Evolutionary conservation across 768 basidiomycete genomes (phyloP), one percentile per base, ranked within the genome.

Genomic region (Termitomyces sp.): DNA sequence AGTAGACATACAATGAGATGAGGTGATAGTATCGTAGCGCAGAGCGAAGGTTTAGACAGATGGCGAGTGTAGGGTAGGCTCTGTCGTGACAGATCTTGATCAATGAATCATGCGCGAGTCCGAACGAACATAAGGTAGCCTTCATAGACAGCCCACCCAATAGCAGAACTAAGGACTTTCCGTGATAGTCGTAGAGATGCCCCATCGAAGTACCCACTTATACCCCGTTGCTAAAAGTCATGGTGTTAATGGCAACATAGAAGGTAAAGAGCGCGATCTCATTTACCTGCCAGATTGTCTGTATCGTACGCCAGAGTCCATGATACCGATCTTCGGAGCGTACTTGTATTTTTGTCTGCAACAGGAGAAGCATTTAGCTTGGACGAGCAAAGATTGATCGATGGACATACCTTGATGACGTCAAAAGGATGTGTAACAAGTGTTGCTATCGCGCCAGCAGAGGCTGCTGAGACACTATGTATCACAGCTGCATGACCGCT

Each of bases 111-210:
- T 25, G 40, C 7, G 40, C 7, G 52, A 51, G 56, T 71, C 66
- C 74, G 77, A 63, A 84, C 76, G 54, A 86, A 74, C 64, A 89
- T 80, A 27, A 91, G 71, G 22, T 86, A 68, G 39, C 85, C 86
- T 68, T 96, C 94, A 59, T 94, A 97, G 0, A 94, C 88, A 2
- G 84, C 89, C 94, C 94, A 97, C 3, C 86, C 92, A 56, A 97
- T 90, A 0, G 86, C 86, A n/a, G 91, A 92, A 61, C 90, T 91
- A 13, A 91, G 70, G 6, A 95, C 84, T 68, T 98, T 98, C 36
- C 93, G 81, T 3, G 86, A 86, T 63, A 95, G 78, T 11, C 94
- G 83, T 29, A 98, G 75, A 3, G 88, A 85, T 16, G 84, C 80
- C 2, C 94, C 94, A 54, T 94, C 93, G 62, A 96, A 91, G 69